Evolutionary conservation across 2,329 filamentous ascomycete genomes (phyloP).

Genomic region (Ilyonectria destructans): DNA sequence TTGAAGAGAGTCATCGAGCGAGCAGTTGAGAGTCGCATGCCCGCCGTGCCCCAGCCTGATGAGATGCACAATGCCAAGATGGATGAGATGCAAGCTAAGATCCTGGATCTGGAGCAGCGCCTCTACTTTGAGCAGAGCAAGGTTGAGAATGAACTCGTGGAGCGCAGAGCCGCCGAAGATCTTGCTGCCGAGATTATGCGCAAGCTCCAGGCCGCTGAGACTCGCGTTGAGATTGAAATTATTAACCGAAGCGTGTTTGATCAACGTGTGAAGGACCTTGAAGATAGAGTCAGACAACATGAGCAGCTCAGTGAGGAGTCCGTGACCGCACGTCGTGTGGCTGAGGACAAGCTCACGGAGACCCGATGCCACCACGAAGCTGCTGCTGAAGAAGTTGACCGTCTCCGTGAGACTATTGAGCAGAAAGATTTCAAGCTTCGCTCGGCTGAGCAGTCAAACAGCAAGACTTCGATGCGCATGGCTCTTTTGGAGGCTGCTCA

Average conservation of each 20-base stretch:
- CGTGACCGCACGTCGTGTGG: conserved; percentile 73
- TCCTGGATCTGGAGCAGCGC: conserved; percentile 73
- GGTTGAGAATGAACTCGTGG: conserved; percentile 64
- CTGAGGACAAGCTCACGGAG: conserved; percentile 82
- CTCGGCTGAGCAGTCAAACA: conserved; percentile 69
- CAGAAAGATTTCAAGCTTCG: conserved; percentile 80
- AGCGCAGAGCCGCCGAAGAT: conserved; percentile 69
- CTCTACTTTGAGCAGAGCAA: conserved; percentile 65
- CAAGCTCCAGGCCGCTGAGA: conserved; percentile 71
- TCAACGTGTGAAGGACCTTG: conserved; percentile 78
- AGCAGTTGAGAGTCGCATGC: conserved; percentile 72
- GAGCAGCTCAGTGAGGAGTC: conserved; percentile 78
- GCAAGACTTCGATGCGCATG: conserved; percentile 73
- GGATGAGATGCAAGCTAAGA: conserved; percentile 72
- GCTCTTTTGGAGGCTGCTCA: conserved; percentile 80
- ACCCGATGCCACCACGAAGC: conserved; percentile 79
- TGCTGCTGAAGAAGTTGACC: conserved; percentile 81
- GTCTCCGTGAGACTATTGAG: conserved; percentile 77
- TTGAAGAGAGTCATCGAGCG: conserved; percentile 77
- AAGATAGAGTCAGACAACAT: conserved; percentile 76
- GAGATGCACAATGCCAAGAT: conserved; percentile 70
- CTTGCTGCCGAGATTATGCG: conserved; percentile 68
- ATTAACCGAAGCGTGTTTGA: conserved; percentile 73
- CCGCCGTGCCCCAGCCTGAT: conserved; percentile 64
- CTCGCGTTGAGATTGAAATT: conserved; percentile 73